phyloP scores from a whole-genome alignment of 371 early-diverging fungal genomes.

The Catenaria anguillulae region DNA sequence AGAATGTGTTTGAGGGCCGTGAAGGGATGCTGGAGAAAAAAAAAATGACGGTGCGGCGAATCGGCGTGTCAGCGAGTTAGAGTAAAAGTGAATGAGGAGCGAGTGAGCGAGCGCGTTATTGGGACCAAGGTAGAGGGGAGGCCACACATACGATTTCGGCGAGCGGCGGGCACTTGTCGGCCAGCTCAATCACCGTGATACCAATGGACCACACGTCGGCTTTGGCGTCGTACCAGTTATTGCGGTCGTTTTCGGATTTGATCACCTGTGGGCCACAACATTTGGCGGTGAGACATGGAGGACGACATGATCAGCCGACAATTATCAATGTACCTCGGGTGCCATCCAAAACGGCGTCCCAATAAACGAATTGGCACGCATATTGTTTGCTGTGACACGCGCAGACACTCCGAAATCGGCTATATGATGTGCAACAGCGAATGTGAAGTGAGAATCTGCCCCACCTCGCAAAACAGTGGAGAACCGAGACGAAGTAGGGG shows the following conservation, averaged over 20 bases:
- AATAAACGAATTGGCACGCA: constrained; percentile 27
- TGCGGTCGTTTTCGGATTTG: constrained; percentile 29
- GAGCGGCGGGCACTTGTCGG: constrained; percentile 41
- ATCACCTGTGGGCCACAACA: constrained; percentile 27
- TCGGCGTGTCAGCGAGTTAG: neutral
- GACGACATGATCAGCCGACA: neutral
- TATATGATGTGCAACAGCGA: neutral
- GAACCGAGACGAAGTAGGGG: neutral
- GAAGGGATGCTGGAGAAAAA: constrained; percentile 43
- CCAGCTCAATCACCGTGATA: constrained; percentile 44
- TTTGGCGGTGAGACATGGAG: no score
- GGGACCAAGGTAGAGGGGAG: no score
- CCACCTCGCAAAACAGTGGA: neutral
- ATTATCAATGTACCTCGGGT: constrained; percentile 10
- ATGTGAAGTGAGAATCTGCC: neutral
- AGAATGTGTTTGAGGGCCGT: constrained; percentile 36
- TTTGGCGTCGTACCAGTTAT: constrained; percentile 27
- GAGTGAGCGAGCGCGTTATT: no score
- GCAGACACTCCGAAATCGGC: constrained; percentile 46
- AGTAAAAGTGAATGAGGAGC: neutral
- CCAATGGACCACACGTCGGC: constrained; percentile 45
- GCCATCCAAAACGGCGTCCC: constrained; percentile 50
- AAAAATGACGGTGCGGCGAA: no score
- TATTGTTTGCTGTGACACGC: neutral
- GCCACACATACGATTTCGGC: constrained; percentile 26